phyloP scores from a whole-genome alignment of 2,329 filamentous ascomycete genomes.

The Westerdykella sp. region DNA sequence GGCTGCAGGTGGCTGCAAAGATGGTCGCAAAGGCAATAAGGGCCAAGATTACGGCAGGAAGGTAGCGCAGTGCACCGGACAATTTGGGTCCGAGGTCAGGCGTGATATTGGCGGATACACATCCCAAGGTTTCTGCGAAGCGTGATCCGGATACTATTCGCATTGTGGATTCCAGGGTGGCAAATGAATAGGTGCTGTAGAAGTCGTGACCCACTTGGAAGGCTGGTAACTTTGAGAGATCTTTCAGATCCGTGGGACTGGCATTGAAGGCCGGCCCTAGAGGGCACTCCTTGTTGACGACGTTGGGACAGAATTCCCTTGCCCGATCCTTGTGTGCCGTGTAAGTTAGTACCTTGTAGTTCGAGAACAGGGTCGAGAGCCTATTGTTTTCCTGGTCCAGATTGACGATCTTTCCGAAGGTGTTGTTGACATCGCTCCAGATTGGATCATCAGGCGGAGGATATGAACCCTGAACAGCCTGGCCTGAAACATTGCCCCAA shows the following conservation, averaged over 20 bases:
- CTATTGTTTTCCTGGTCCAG: conserved; percentile 53
- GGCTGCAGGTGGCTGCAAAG: conserved; percentile 79
- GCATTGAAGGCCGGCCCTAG: conserved; percentile 64
- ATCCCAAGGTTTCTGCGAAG: conserved; percentile 61
- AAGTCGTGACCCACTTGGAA: conserved; percentile 71
- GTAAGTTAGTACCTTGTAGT: conserved; percentile 71
- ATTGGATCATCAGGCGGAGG: conserved; percentile 54
- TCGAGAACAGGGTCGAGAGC: conserved; percentile 66
- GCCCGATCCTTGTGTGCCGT: conserved; percentile 53
- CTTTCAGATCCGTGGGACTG: conserved; percentile 47
- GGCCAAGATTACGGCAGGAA: conserved; percentile 72
- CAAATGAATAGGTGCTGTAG: conserved; percentile 76
- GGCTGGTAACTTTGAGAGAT: conserved; percentile 52
- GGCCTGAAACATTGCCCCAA: conserved; percentile 87
- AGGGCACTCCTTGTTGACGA: conserved; percentile 62
- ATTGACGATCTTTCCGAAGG: conserved; percentile 71
- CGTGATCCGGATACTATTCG: conserved; percentile 68
- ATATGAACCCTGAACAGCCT: conserved; percentile 51
- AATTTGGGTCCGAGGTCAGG: conserved; percentile 69
- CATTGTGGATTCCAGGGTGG: conserved; percentile 70
- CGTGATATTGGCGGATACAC: conserved; percentile 75
- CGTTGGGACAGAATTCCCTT: conserved; percentile 59
- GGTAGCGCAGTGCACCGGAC: conserved; percentile 62
- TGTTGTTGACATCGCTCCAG: conserved; percentile 55
- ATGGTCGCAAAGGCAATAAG: conserved; percentile 77